Evolutionary conservation across 139 green algal genomes (phyloP), one percentile per base, ranked within the genome.

Genomic region (Mesotaenium endlicherianum): DNA sequence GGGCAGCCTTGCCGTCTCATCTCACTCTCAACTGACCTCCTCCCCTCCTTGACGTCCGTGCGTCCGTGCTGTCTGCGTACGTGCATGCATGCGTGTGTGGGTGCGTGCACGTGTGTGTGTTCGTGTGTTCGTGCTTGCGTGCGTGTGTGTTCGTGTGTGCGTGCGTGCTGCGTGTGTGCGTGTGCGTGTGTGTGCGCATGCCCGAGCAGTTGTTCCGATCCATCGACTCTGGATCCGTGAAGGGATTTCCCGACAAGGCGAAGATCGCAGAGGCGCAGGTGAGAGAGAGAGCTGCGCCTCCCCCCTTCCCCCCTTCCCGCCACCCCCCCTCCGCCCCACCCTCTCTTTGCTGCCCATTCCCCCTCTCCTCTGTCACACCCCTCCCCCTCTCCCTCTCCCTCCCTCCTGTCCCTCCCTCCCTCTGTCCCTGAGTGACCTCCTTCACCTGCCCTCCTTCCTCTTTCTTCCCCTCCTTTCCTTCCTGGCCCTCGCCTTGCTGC

Each of bases 141-240:
- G n/a, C n/a, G n/a, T n/a, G n/a, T n/a, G n/a, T n/a, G n/a, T n/a
- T n/a, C n/a, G n/a, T n/a, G n/a, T n/a, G n/a, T n/a, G n/a, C n/a
- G n/a, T n/a, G n/a, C n/a, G n/a, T n/a, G n/a, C n/a, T n/a, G n/a
- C n/a, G n/a, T n/a, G n/a, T n/a, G n/a, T n/a, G n/a, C n/a, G n/a
- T n/a, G n/a, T n/a, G n/a, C n/a, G n/a, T n/a, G n/a, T n/a, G n/a
- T n/a, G n/a, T n/a, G n/a, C n/a, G n/a, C n/a, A n/a, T n/a, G 60
- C 5, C 43, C 6, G 31, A 4, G 39, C 88, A 91, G 85, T 17
- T 91, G 17, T 88, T 92, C 64, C 83, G 89, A 0, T 89, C 78
- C 80, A 91, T 91, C 45, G 88, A 91, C 67, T 80, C 50, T 11
- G 70, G 80, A 0, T 86, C 75, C 1, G 57, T 75, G 36, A 31